phyloP scores from a whole-genome alignment of 1,139 yeast species.

The Eremothecium coryli region DNA sequence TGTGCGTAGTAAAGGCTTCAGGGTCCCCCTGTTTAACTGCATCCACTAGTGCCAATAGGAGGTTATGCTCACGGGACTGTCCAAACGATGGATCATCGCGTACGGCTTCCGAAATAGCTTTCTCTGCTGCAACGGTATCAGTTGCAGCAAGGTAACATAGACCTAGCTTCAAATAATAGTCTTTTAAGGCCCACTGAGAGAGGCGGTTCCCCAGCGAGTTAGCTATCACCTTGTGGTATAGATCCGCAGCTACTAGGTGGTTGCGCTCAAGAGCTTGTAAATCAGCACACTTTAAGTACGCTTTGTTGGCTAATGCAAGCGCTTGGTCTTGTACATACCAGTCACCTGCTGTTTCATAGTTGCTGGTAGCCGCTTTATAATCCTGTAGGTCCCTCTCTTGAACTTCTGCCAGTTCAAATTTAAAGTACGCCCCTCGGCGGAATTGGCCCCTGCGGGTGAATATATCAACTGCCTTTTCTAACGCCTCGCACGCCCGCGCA shows the following conservation, averaged over 20 bases:
- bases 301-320: conserved; percentile 79
- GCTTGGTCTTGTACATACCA: conserved; percentile 95
- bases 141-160: conserved; percentile 75
- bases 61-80: conserved; percentile 67
- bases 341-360: conserved; percentile 92
- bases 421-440: conserved; percentile 90
- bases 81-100: conserved; percentile 73
- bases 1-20: conserved; percentile 63
- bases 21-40: conserved; percentile 74
- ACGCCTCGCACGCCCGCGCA: conserved; percentile 65
- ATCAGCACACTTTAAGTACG: conserved; percentile 84
- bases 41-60: conserved; percentile 55
- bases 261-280: conserved; percentile 68
- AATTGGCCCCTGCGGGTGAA: conserved; percentile 90
- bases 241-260: conserved; percentile 63
- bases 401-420: conserved; percentile 80
- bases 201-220: conserved; percentile 65
- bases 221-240: conserved; percentile 69
- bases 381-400: conserved; percentile 71
- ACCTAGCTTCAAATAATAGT: conserved; percentile 75
- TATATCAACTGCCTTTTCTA: conserved; percentile 68
- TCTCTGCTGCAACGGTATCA: conserved; percentile 78
- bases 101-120: conserved; percentile 53
- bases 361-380: conserved; percentile 54
- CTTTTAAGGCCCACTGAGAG: conserved; percentile 88